phyloP scores from a whole-genome alignment of 1,284 basidiomycete species.

The Leccinum subrobustum region DNA sequence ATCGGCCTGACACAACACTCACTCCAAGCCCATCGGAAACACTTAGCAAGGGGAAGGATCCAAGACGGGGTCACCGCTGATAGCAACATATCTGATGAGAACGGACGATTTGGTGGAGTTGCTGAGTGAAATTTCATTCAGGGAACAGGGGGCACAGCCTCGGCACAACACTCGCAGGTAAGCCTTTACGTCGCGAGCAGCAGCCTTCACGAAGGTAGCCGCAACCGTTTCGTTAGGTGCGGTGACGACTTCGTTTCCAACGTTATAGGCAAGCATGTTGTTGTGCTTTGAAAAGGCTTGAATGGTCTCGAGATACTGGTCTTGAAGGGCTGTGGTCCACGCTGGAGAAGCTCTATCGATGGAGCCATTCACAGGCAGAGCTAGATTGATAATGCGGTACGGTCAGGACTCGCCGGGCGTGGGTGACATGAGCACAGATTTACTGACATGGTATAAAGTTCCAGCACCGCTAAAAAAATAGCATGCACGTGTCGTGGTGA shows the following conservation, averaged over 20 bases:
- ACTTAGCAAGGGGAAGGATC: constrained; percentile 63
- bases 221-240: constrained; percentile 56
- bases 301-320: constrained; percentile 79
- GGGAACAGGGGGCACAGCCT: neutral
- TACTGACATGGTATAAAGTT: constrained; percentile 82
- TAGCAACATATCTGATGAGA: constrained; percentile 84
- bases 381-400: constrained; percentile 69
- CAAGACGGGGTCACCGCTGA: constrained; percentile 69
- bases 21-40: too few relatives aligned
- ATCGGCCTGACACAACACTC: too few relatives aligned
- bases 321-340: constrained; percentile 83
- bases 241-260: constrained; percentile 88
- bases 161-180: constrained; percentile 61
- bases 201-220: constrained; percentile 86
- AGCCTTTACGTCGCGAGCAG: constrained; percentile 83
- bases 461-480: constrained; percentile 68
- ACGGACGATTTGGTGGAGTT: constrained; percentile 65
- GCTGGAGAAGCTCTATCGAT: constrained; percentile 75
- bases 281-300: constrained; percentile 79
- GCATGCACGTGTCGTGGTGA: constrained; percentile 89
- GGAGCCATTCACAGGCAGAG: constrained; percentile 83
- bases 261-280: constrained; percentile 77
- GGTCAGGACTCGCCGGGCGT: constrained; percentile 6
- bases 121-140: constrained; percentile 34
- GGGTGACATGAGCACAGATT: neutral